Conservation (phyloP, 2,329 filamentous ascomycete species). For the Neospermospora avenae region DNA sequence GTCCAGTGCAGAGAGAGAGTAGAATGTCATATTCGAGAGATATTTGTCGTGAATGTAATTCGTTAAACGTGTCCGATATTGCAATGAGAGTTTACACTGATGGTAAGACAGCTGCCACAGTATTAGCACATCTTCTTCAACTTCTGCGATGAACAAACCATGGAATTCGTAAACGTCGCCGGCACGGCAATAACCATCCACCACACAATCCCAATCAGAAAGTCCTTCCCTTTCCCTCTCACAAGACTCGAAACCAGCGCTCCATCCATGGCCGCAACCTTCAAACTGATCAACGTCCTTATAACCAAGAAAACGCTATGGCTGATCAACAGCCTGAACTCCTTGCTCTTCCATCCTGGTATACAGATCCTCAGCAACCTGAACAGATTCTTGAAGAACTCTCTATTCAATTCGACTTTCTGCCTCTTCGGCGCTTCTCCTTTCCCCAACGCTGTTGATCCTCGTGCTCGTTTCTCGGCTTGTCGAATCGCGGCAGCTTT, state of each 20-base stretch:
- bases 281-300: constrained; percentile 87
- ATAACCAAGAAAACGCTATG: constrained; percentile 92
- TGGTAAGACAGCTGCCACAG: constrained; percentile 78
- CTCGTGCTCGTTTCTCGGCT: constrained; percentile 53
- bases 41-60: constrained; percentile 94
- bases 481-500: constrained; percentile 76
- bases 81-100: constrained; percentile 88
- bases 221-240: constrained; percentile 85
- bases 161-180: constrained; percentile 97
- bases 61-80: constrained; percentile 91
- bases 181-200: constrained; percentile 98
- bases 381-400: constrained; percentile 68
- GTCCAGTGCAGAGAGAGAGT: constrained; percentile 90
- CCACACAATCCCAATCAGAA: constrained; percentile 84
- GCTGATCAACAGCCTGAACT: constrained; percentile 79
- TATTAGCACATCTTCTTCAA: constrained; percentile 9
- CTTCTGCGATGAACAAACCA: constrained; percentile 56
- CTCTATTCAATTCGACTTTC: constrained; percentile 89
- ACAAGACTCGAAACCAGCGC: constrained; percentile 89
- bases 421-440: constrained; percentile 50
- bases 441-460: constrained; percentile 43
- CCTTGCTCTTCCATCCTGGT: constrained; percentile 85
- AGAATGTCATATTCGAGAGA: constrained; percentile 96
- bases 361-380: constrained; percentile 82
- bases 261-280: constrained; percentile 94